A percentile compares a stretch with the other conserved stretches of the same genome.
Conservation (phyloP, 2,329 filamentous ascomycete species). For the Fusarium vanettenii region DNA sequence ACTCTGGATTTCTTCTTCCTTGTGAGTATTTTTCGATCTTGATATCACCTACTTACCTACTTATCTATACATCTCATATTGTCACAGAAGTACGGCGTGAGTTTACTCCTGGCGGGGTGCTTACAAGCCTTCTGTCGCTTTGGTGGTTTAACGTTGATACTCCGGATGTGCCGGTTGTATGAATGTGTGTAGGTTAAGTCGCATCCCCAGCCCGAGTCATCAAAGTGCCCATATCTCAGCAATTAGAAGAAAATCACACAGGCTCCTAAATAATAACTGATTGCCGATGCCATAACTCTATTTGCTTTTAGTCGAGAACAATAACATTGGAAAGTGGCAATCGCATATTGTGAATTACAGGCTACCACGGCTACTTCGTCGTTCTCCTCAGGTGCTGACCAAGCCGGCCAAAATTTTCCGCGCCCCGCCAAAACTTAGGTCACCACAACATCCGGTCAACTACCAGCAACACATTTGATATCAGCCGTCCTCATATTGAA, state of each 20-base stretch:
- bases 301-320: background rate
- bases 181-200: background rate
- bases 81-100: too few relatives aligned
- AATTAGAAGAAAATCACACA: background rate
- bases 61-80: too few relatives aligned
- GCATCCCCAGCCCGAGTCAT: background rate
- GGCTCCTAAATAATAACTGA: background rate
- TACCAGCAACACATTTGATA: constrained; percentile 14
- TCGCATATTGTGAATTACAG: background rate
- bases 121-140: background rate
- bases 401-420: constrained; percentile 45
- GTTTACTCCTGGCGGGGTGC: background rate
- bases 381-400: constrained; percentile 37
- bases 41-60: background rate
- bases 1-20: background rate
- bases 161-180: too few relatives aligned
- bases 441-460: constrained; percentile 30
- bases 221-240: background rate
- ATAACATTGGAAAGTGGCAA: background rate
- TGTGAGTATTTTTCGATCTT: background rate
- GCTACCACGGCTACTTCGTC: background rate
- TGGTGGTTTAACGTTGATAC: background rate
- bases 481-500: constrained; percentile 16
- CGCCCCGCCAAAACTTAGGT: constrained; percentile 36
- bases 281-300: background rate